These are phyloP conservation scores for Sequoiadendron giganteum DNA, from an alignment of 75 land plant species.

Conservation along the genomic window DNA sequence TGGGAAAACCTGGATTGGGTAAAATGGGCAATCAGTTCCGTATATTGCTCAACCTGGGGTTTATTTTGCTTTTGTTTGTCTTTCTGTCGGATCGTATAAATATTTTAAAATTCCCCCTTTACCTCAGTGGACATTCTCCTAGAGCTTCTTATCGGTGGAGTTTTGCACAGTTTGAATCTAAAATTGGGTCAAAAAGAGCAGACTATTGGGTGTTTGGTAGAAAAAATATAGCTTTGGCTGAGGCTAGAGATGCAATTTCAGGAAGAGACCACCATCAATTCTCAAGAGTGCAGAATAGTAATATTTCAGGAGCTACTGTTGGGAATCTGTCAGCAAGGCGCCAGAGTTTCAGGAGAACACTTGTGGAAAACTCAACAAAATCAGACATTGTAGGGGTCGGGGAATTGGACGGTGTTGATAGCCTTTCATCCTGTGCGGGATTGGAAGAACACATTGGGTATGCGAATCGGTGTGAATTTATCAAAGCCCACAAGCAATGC, in stretches of 20 bases:
- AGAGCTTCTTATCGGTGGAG: not conserved
- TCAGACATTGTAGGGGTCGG: not conserved
- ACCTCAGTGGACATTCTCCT: not conserved
- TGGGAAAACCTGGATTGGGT: not conserved
- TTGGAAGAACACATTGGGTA: conserved; percentile 51
- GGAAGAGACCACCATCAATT: not conserved
- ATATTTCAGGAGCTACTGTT: not conserved
- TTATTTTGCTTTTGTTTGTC: not conserved
- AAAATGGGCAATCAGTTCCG: not conserved
- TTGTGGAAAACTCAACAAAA: not conserved
- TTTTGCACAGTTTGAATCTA: not conserved
- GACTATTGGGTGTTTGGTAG: not conserved
- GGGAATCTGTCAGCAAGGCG: not conserved
- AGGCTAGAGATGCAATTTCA: not conserved
- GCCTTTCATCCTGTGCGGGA: conserved; percentile 39
- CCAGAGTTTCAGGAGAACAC: not conserved
- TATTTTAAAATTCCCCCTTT: not conserved
- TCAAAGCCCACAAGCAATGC: conserved; percentile 59
- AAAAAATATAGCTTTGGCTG: not conserved
- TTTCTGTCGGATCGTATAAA: not conserved
- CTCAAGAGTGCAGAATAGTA: not conserved
- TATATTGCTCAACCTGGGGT: conserved; percentile 3
- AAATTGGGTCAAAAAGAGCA: not conserved
- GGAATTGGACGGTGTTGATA: not conserved
- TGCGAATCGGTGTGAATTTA: conserved; percentile 49